These are phyloP conservation scores for Malassezia psittaci DNA, from an alignment of 1,284 basidiomycete genomes.

Conservation along the genomic window DNA sequence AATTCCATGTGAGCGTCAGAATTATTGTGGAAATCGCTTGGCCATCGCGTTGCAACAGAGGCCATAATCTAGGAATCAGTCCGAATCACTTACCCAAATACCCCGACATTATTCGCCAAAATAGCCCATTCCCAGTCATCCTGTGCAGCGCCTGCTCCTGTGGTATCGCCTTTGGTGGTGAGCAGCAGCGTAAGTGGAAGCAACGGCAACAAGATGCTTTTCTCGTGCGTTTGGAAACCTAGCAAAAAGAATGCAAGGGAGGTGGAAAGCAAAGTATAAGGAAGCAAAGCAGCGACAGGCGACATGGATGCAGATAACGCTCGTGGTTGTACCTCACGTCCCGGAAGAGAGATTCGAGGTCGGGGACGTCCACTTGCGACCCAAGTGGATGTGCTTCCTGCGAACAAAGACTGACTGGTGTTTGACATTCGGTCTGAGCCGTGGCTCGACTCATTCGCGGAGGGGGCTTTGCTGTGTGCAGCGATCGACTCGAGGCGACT, in stretches of 20 bases:
- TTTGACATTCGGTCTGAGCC: conserved; percentile 22
- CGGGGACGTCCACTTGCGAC: conserved; percentile 2
- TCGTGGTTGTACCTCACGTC: background rate
- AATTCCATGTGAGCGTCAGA: conserved; percentile 66
- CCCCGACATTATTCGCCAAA: conserved; percentile 71
- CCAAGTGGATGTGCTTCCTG: conserved; percentile 22
- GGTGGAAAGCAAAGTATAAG: conserved; percentile 39
- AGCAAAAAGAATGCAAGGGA: conserved; percentile 79
- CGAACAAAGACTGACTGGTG: conserved; percentile 26
- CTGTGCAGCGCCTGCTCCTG: conserved; percentile 51
- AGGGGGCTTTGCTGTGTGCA: background rate
- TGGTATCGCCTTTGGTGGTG: conserved; percentile 53
- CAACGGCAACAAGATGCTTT: conserved; percentile 77
- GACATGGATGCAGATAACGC: conserved; percentile 53
- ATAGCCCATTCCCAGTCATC: conserved; percentile 64
- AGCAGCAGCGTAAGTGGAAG: conserved; percentile 71
- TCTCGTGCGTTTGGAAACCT: conserved; percentile 91
- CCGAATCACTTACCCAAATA: conserved; percentile 52
- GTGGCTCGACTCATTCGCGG: conserved; percentile 18
- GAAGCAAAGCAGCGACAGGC: conserved; percentile 52
- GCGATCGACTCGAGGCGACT: conserved; percentile 8
- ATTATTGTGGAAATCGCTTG: conserved; percentile 65
- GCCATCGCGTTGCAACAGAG: conserved; percentile 68
- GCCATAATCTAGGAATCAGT: conserved; percentile 59
- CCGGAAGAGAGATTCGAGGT: background rate